Evolutionary conservation across 352 stramenopile species (phyloP).

Genomic region (Halophytophthora polymorphica): DNA sequence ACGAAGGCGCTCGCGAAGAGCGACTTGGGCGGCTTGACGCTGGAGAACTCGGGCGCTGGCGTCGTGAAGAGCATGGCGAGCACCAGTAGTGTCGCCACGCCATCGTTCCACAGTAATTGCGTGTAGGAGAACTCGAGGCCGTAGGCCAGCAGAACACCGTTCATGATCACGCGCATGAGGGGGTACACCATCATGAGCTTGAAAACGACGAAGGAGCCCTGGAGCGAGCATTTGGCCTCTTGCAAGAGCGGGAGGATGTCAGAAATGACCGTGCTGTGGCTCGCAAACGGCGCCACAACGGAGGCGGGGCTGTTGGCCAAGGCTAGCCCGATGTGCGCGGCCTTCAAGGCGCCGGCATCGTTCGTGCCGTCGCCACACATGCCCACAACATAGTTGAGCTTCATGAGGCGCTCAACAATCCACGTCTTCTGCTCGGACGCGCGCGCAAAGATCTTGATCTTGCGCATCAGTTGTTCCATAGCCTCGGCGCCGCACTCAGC

Average conservation of each 20-base stretch:
- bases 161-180: constrained; percentile 50
- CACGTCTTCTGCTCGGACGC: constrained; percentile 53
- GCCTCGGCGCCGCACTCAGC: constrained; percentile 27
- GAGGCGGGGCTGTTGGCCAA: constrained; percentile 82
- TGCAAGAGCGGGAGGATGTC: constrained; percentile 72
- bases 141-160: constrained; percentile 20
- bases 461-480: constrained; percentile 32
- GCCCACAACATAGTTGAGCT: constrained; percentile 31
- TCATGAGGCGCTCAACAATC: constrained; percentile 60
- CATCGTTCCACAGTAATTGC: constrained; percentile 60
- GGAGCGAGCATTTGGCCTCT: constrained; percentile 83
- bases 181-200: constrained; percentile 64
- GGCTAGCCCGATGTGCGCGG: constrained; percentile 84
- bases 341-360: constrained; percentile 83
- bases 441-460: constrained; percentile 55
- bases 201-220: constrained; percentile 50
- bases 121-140: constrained; percentile 55
- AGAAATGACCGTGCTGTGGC: constrained; percentile 70
- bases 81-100: constrained; percentile 47
- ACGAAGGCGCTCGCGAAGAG: constrained; percentile 51
- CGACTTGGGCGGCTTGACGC: constrained; percentile 36
- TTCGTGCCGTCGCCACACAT: constrained; percentile 72
- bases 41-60: constrained; percentile 26
- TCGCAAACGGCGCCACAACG: constrained; percentile 87
- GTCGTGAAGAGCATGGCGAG: constrained; percentile 57